Conservation (phyloP, 2,329 filamentous ascomycete genomes). For the Tolypocladium guangdongense region DNA sequence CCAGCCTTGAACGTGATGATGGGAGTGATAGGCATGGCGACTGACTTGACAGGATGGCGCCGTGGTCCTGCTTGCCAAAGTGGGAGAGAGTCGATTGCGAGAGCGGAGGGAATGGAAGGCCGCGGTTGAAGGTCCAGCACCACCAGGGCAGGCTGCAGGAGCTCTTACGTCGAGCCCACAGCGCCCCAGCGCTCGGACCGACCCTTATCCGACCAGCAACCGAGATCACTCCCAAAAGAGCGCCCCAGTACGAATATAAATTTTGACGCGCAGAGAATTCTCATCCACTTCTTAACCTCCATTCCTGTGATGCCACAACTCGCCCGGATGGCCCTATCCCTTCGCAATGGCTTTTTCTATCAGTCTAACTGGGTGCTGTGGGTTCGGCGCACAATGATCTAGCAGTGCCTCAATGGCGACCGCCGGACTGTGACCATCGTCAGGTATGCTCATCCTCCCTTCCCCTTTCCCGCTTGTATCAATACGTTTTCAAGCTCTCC, state of each 20-base stretch:
- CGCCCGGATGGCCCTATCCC: background rate
- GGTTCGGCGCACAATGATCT: background rate
- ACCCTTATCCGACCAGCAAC: constrained; percentile 7
- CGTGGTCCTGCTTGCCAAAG: background rate
- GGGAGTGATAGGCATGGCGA: constrained; percentile 66
- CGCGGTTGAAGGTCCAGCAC: background rate
- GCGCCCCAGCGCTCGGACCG: constrained; percentile 8
- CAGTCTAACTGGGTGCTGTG: background rate
- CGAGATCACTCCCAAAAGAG: background rate
- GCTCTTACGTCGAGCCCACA: constrained; percentile 26
- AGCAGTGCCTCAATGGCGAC: background rate
- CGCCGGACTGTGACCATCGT: background rate
- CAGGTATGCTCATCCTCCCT: constrained; percentile 2
- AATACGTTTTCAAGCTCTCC: background rate
- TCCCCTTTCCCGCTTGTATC: background rate
- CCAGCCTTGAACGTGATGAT: constrained; percentile 96
- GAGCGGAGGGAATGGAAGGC: constrained; percentile 1
- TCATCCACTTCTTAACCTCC: background rate
- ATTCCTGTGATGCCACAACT: background rate
- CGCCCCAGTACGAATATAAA: background rate
- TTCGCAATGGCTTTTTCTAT: background rate
- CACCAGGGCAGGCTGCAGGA: constrained; percentile 20
- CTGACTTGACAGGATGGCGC: constrained; percentile 1
- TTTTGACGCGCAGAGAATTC: background rate
- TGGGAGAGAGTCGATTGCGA: background rate